Evolutionary conservation across 345 rosid species (phyloP).

Genomic region (Arabis hirsuta): DNA sequence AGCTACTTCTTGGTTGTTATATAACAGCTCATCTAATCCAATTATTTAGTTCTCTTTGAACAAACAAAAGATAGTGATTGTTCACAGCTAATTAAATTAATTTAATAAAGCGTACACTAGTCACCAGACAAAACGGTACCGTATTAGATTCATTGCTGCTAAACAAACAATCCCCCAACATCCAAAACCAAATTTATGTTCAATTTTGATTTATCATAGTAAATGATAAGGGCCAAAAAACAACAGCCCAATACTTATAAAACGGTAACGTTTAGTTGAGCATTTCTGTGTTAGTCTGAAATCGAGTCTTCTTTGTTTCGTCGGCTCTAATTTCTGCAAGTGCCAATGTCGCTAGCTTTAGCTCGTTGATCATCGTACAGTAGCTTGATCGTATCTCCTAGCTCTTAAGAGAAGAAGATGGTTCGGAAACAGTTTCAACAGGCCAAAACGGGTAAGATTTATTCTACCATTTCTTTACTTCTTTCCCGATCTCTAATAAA

Average conservation of each 20-base stretch:
- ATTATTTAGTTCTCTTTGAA: background rate
- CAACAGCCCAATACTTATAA: background rate
- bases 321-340: constrained; percentile 6
- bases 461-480: background rate
- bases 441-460: constrained; percentile 60
- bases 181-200: constrained; percentile 2
- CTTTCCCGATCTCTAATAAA: constrained; percentile 20
- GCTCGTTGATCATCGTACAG: constrained; percentile 32
- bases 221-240: background rate
- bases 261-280: background rate
- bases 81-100: too few species aligned
- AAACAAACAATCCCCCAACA: background rate
- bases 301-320: constrained; percentile 23
- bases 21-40: constrained; percentile 39
- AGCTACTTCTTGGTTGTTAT: constrained; percentile 28
- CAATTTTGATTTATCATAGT: background rate
- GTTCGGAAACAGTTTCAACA: constrained; percentile 60
- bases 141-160: background rate
- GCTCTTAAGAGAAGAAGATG: constrained; percentile 49
- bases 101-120: background rate
- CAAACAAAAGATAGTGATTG: background rate
- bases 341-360: constrained; percentile 14
- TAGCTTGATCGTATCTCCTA: constrained; percentile 11
- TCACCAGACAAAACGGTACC: background rate
- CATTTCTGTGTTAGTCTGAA: background rate